Conservation (phyloP, 768 basidiomycete species). For the Lactifluus hygrophoroides region DNA sequence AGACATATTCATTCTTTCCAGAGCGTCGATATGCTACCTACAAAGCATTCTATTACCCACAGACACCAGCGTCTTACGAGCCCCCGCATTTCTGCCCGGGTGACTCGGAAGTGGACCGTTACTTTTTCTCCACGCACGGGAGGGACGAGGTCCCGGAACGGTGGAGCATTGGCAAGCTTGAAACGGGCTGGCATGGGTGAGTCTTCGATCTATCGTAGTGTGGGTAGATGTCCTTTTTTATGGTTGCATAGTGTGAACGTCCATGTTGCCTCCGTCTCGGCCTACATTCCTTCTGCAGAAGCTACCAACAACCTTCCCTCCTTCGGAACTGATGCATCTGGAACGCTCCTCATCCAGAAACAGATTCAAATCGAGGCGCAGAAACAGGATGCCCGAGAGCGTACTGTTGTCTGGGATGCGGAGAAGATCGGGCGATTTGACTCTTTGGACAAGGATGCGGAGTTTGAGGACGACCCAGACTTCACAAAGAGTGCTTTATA, state of each 20-base stretch:
- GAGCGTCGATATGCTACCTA: constrained; percentile 82
- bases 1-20: constrained; percentile 24
- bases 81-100: constrained; percentile 72
- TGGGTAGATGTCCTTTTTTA: neutral
- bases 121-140: constrained; percentile 76
- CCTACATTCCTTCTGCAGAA: constrained; percentile 59
- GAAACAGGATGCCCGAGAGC: constrained; percentile 47
- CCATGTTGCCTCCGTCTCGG: constrained; percentile 63
- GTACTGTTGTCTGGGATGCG: constrained; percentile 61
- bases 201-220: constrained; percentile 17
- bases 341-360: constrained; percentile 33
- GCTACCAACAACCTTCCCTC: constrained; percentile 40
- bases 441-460: constrained; percentile 42
- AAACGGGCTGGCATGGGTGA: constrained; percentile 70
- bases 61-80: constrained; percentile 75
- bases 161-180: constrained; percentile 55
- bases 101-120: constrained; percentile 62
- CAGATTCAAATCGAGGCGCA: constrained; percentile 52
- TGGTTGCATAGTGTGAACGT: constrained; percentile 61
- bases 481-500: constrained; percentile 25
- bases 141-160: constrained; percentile 66
- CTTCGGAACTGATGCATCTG: constrained; percentile 24
- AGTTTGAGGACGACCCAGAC: constrained; percentile 51
- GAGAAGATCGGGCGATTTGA: constrained; percentile 30
- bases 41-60: constrained; percentile 77